phyloP scores from a whole-genome alignment of 768 basidiomycete species.

The Pulveroboletus ravenelii region DNA sequence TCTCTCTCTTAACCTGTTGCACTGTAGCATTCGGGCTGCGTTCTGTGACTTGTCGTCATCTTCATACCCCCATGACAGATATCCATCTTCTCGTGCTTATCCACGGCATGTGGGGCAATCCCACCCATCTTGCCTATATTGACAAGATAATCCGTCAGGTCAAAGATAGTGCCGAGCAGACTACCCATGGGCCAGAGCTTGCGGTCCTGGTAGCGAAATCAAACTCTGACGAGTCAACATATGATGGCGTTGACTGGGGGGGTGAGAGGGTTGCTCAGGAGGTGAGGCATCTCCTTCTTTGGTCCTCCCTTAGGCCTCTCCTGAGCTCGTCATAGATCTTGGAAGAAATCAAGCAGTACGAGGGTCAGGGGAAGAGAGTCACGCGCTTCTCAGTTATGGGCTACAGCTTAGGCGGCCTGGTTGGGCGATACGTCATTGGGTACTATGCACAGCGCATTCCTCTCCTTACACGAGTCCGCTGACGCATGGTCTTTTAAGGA shows the following conservation, averaged over 20 bases:
- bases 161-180: conserved; percentile 22
- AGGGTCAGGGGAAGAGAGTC: conserved; percentile 51
- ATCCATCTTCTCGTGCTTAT: conserved; percentile 44
- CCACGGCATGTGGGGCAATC: conserved; percentile 80
- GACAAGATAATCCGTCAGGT: conserved; percentile 49
- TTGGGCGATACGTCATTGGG: conserved; percentile 78
- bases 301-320: background rate
- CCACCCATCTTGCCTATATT: conserved; percentile 58
- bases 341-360: conserved; percentile 49
- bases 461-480: background rate
- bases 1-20: background rate
- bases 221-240: conserved; percentile 62
- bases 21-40: background rate
- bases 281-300: conserved; percentile 36
- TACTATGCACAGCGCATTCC: conserved; percentile 24
- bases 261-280: conserved; percentile 77
- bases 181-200: conserved; percentile 39
- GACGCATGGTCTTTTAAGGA: conserved; percentile 33
- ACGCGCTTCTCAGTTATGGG: conserved; percentile 71
- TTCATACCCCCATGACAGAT: conserved; percentile 18
- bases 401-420: conserved; percentile 77
- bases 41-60: background rate
- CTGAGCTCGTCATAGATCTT: conserved; percentile 42
- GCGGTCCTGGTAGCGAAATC: conserved; percentile 62
- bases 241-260: conserved; percentile 83